Conservation (phyloP, 257 asterid species). For the Nicotiana benthamiana region DNA sequence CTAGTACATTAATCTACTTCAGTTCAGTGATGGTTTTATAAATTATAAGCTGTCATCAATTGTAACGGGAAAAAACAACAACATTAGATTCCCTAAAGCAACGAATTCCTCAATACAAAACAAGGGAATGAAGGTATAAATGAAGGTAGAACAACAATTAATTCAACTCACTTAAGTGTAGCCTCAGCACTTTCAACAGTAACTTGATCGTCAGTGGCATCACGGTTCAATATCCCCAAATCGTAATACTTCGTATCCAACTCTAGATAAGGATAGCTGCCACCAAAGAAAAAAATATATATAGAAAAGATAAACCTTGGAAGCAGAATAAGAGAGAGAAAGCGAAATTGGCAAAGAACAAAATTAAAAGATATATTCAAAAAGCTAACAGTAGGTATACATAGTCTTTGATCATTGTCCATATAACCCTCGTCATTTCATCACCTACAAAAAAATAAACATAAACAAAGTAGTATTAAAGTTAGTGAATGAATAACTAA, state of each 20-base stretch:
- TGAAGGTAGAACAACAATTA: background rate
- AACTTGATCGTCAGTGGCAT: slow-evolving; percentile 72
- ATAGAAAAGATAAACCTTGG: background rate
- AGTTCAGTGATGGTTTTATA: background rate
- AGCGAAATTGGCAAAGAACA: background rate
- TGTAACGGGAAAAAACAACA: background rate
- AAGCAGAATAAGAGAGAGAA: background rate
- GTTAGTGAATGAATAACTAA: background rate
- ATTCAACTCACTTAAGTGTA: slow-evolving; percentile 63
- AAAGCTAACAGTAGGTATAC: slow-evolving; percentile 17
- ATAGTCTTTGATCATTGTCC: slow-evolving; percentile 88
- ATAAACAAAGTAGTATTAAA: background rate
- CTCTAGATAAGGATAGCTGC: slow-evolving; percentile 81
- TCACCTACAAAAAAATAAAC: slow-evolving; percentile 40
- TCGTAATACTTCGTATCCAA: slow-evolving; percentile 84
- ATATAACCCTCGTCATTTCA: slow-evolving; percentile 89
- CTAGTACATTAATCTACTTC: background rate
- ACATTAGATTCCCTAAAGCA: background rate
- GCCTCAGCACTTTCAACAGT: slow-evolving; percentile 95
- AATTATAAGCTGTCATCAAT: slow-evolving; percentile 1
- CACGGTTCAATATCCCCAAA: slow-evolving; percentile 79
- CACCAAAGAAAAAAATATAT: slow-evolving; percentile 2
- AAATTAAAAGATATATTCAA: background rate
- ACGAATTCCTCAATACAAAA: background rate
- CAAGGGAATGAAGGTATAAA: background rate